Evolutionary conservation across 768 basidiomycete genomes (phyloP), one percentile per base, ranked within the genome.

Genomic region (Coprinellus micaceus): DNA sequence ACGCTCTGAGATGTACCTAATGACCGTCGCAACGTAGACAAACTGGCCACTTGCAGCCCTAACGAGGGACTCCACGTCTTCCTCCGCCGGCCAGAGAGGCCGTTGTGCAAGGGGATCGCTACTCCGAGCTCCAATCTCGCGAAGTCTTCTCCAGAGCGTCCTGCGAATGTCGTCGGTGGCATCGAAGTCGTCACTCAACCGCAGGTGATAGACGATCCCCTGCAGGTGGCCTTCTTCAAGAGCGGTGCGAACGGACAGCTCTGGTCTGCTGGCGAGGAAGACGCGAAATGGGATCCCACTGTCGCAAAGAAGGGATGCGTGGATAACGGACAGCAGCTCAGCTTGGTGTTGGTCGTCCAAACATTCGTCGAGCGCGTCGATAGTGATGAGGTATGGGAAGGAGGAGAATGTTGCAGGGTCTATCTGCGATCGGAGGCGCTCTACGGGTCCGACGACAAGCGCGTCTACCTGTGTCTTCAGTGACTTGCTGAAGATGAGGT

Each of bases 321-420:
- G 37, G 41, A 63, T 52, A n/a, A 51, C 36, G 6, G 43, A 17
- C 22, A 61, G 39, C 33, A 59, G 41, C 11, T 61, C 49, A 11
- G 33, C 33, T 29, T 63, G 60, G 19, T 40, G 43, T 1, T 54
- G 21, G 12, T 33, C 44, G 5, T 52, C 58, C 2, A n/a, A 17
- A 37, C 60, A 63, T 17, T 63, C 62, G 40, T 63, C 60, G 10
- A 49, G 45, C 4, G 55, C 59, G n/a, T 60, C 59, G 9, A 60
- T 39, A 21, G 49, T 41, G 40, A 60, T 43, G 30, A 25, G 40
- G 5, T 53, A 30, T 13, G 30, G 25, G 15, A 33, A n/a, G 6
- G 33, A 33, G n/a, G n/a, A n/a, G n/a, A n/a, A n/a, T n/a, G n/a
- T 13, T 12, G 6, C 22, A 10, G 49, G 33, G 7, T 37, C 21